Conservation (phyloP, 306 rosid genomes). For the Cucurbita argyrosperma region DNA sequence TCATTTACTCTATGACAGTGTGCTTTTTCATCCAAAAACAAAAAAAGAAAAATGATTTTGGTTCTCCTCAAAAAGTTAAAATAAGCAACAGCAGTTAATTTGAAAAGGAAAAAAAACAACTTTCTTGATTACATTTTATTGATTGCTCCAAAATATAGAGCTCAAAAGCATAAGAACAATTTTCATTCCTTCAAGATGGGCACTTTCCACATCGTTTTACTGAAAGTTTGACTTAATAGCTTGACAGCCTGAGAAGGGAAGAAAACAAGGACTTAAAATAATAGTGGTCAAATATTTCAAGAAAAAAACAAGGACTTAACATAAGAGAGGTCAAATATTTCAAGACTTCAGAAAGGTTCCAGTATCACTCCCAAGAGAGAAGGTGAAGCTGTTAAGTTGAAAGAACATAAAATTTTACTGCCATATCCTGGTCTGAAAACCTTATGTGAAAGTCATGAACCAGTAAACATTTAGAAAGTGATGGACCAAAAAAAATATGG, state of each 20-base stretch:
- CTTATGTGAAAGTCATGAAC: background rate
- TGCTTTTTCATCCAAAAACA: background rate
- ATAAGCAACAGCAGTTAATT: background rate
- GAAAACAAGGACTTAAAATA: background rate
- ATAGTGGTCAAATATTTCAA: background rate
- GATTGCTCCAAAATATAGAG: background rate
- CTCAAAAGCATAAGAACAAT: background rate
- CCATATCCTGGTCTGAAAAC: background rate
- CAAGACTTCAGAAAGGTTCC: background rate
- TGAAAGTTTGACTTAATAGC: background rate
- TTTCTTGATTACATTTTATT: background rate
- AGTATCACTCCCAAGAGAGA: background rate
- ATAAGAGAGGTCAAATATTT: background rate
- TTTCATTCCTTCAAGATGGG: background rate
- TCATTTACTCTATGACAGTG: background rate
- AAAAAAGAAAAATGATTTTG: background rate
- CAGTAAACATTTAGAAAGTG: background rate
- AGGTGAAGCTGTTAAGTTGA: background rate
- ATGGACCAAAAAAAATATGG: background rate
- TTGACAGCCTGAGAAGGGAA: background rate
- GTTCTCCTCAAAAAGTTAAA: background rate
- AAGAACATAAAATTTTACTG: background rate
- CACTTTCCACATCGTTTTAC: background rate
- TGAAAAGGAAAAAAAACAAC: background rate
- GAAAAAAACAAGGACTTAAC: background rate